Evolutionary conservation across 345 rosid genomes (phyloP).

Genomic region (Melastoma malabathricum): DNA sequence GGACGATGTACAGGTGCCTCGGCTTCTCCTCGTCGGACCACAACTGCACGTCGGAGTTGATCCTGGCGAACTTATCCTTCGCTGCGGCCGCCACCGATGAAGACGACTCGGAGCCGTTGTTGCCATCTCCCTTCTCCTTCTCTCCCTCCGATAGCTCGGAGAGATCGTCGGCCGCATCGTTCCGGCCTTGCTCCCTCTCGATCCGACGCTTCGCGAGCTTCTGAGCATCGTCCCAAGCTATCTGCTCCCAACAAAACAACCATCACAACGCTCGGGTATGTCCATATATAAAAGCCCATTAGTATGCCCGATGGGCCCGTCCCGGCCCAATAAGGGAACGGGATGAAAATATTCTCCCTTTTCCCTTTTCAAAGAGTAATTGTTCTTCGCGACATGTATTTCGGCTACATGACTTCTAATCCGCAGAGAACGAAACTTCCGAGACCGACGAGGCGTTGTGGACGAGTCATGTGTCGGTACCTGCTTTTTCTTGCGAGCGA

Average conservation of each 20-base stretch:
- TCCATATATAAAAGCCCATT: too few species aligned
- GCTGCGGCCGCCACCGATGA: too few species aligned
- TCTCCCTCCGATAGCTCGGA: slow-evolving; percentile 85
- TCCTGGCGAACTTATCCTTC: slow-evolving; percentile 24
- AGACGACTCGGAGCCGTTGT: slow-evolving; percentile 17
- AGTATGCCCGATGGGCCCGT: too few species aligned
- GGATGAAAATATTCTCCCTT: too few species aligned
- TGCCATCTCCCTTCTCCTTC: slow-evolving; percentile 31
- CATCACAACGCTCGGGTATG: too few species aligned
- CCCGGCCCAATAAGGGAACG: too few species aligned
- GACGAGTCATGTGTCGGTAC: slow-evolving; percentile 12
- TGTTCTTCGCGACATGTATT: too few species aligned
- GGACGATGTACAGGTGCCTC: slow-evolving; percentile 54
- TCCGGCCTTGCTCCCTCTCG: slow-evolving; percentile 67
- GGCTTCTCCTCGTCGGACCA: slow-evolving; percentile 58
- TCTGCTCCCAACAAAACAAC: slow-evolving; percentile 15
- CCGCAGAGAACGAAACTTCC: too few species aligned
- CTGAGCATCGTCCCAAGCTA: slow-evolving; percentile 56
- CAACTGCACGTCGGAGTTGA: slow-evolving; percentile 50
- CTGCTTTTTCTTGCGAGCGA: slow-evolving; percentile 81
- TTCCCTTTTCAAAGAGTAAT: too few species aligned
- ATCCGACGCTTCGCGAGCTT: slow-evolving; percentile 45
- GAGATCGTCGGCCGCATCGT: slow-evolving; percentile 63
- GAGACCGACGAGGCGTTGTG: neutral
- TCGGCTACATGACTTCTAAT: too few species aligned